Evolutionary conservation across 2,329 filamentous ascomycete genomes (phyloP).

Genomic region (Leptosphaerulina australis): DNA sequence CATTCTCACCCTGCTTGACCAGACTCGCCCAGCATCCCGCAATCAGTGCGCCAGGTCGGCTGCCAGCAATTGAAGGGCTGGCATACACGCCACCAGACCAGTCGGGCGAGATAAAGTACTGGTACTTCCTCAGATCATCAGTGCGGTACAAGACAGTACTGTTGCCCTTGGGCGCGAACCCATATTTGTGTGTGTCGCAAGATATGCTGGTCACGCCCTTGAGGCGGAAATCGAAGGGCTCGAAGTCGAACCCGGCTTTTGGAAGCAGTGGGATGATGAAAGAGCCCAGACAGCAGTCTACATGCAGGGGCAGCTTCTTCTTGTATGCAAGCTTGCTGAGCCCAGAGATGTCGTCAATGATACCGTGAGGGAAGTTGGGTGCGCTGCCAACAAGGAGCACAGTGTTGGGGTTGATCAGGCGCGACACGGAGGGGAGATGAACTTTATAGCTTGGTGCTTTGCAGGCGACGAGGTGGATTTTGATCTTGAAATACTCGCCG

Average conservation of each 20-base stretch:
- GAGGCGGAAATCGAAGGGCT: constrained; percentile 90
- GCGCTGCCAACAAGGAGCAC: constrained; percentile 91
- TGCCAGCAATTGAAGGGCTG: constrained; percentile 88
- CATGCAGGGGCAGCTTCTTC: constrained; percentile 84
- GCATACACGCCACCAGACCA: constrained; percentile 98
- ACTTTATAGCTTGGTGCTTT: constrained; percentile 87
- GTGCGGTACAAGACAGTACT: constrained; percentile 90
- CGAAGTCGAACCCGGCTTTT: constrained; percentile 88
- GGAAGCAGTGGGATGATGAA: constrained; percentile 93
- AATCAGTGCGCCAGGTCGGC: constrained; percentile 89
- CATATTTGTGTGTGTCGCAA: constrained; percentile 98
- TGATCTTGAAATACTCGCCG: constrained; percentile 94
- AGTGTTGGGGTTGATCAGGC: constrained; percentile 93
- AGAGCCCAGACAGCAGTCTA: constrained; percentile 96
- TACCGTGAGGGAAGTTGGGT: constrained; percentile 97
- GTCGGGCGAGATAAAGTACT: constrained; percentile 95
- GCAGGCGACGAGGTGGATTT: constrained; percentile 84
- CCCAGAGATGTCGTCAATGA: constrained; percentile 90
- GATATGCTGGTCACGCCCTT: constrained; percentile 94
- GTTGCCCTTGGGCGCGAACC: constrained; percentile 97
- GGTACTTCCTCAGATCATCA: constrained; percentile 77
- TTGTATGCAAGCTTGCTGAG: constrained; percentile 82
- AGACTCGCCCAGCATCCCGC: constrained; percentile 94
- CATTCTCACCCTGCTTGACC: constrained; percentile 84
- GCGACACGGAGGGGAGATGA: constrained; percentile 74